Evolutionary conservation across 352 stramenopile species (phyloP).

Genomic region (Pythium aquatile): DNA sequence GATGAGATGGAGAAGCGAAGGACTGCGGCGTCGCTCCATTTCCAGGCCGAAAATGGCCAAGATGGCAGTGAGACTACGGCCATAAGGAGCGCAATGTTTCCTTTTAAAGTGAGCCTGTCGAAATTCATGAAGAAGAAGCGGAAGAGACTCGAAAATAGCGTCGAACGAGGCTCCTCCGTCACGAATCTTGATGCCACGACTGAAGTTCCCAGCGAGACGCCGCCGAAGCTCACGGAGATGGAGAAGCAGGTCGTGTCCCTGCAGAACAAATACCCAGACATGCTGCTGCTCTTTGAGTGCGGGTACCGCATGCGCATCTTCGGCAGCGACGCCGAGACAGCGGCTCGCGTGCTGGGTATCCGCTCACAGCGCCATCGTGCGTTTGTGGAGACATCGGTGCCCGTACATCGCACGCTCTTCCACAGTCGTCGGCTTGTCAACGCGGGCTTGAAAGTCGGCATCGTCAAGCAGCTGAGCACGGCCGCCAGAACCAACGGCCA

Average conservation of each 20-base stretch:
- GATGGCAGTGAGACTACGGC: not conserved
- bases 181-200: not conserved
- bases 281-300: conserved; percentile 73
- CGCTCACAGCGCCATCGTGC: conserved; percentile 31
- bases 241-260: conserved; percentile 72
- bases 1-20: not conserved
- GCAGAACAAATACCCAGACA: conserved; percentile 37
- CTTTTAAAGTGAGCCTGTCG: not conserved
- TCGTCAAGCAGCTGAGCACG: conserved; percentile 69
- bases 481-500: conserved; percentile 25
- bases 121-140: not conserved
- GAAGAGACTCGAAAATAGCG: not conserved
- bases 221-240: conserved; percentile 52
- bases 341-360: conserved; percentile 38
- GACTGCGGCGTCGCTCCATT: not conserved
- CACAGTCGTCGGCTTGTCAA: conserved; percentile 46
- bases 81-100: not conserved
- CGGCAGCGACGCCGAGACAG: conserved; percentile 59
- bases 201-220: not conserved
- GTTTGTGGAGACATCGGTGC: conserved; percentile 55
- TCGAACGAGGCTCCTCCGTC: not conserved
- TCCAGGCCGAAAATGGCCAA: not conserved
- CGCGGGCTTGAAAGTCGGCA: conserved; percentile 54
- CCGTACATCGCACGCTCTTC: conserved; percentile 38
- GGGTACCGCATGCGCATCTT: conserved; percentile 84